Base-by-base conservation (phyloP, 768 basidiomycete species). In the Mycena leptocephala region DNA sequence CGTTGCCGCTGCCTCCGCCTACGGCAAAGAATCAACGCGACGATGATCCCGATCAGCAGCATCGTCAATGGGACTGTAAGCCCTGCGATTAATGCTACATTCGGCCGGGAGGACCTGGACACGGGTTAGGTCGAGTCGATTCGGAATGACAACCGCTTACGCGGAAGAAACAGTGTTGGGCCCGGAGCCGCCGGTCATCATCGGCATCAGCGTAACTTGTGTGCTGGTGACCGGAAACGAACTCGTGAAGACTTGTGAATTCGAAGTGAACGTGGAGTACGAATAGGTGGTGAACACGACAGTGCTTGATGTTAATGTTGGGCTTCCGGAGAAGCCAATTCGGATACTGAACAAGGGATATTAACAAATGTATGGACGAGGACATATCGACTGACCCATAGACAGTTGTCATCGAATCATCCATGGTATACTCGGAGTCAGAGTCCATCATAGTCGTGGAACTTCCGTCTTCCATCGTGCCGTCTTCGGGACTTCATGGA, bases 171-270 rank as follows among this genome's bases (percentile, higher is more conserved):
- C 4, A 51, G 41, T 5, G 3, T 30, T 16, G 30, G 30, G 59
- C 14, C 18, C 7, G 4, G 24, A 20, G 20, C 6, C 24, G 4
- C 5, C 10, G 20, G 24, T 22, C 10, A 22, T 37, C 14, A 33
- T 51, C 10, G 58, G 59, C 24, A 62, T 33, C 24, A 62, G 48
- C 20, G 70, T 71, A 51, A 63, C 33, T 8, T n/a, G 8, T 24
- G 70, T 71, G 43, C 41, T 51, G 2, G 46, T 62, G 9, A 70
- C 43, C 20, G 46, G 70, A 35, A n/a, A 51, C 26, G 59, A 71
- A 14, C 30, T 51, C 30, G 70, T 62, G n/a, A 62, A 62, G 33
- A 37, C 11, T 11, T 71, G 43, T 35, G 70, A 71, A 28, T 33
- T n/a, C 20, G 61, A 71, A 9, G 59, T 63, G 59, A n/a, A 37